phyloP scores from a whole-genome alignment of 495 filamentous ascomycete species.

The Opeltia flavorubescens region DNA sequence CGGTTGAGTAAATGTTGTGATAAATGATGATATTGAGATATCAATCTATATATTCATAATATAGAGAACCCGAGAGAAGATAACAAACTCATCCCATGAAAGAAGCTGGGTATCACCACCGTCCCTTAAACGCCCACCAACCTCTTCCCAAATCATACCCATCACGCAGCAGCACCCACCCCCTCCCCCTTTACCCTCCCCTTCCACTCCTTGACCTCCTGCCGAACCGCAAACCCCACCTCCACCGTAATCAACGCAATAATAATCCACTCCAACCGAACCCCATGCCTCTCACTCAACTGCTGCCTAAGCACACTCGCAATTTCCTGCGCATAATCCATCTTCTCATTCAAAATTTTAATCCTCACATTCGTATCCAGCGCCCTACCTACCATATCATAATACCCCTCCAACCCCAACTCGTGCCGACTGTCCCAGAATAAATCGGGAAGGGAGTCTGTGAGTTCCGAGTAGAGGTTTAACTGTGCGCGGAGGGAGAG shows the following conservation, averaged over 20 bases:
- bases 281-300: constrained; percentile 76
- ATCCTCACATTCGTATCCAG: constrained; percentile 90
- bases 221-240: constrained; percentile 53
- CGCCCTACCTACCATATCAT: constrained; percentile 79
- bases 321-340: constrained; percentile 96
- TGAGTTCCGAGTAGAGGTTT: constrained; percentile 94
- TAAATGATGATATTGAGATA: too few species aligned
- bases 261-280: constrained; percentile 91
- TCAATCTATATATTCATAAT: too few species aligned
- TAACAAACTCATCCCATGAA: too few species aligned
- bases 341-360: constrained; percentile 84
- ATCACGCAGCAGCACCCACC: background rate
- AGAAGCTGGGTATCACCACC: too few species aligned
- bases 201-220: constrained; percentile 19
- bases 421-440: constrained; percentile 93
- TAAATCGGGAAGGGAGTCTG: constrained; percentile 85
- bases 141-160: background rate
- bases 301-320: constrained; percentile 77
- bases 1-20: too few species aligned
- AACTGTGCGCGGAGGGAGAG: constrained; percentile 79
- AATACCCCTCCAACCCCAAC: constrained; percentile 78
- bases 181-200: background rate
- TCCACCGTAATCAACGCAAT: constrained; percentile 88
- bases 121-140: too few species aligned
- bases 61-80: too few species aligned